Evolutionary conservation across 1,284 basidiomycete genomes (phyloP).

Genomic region (Ustilago sp.): DNA sequence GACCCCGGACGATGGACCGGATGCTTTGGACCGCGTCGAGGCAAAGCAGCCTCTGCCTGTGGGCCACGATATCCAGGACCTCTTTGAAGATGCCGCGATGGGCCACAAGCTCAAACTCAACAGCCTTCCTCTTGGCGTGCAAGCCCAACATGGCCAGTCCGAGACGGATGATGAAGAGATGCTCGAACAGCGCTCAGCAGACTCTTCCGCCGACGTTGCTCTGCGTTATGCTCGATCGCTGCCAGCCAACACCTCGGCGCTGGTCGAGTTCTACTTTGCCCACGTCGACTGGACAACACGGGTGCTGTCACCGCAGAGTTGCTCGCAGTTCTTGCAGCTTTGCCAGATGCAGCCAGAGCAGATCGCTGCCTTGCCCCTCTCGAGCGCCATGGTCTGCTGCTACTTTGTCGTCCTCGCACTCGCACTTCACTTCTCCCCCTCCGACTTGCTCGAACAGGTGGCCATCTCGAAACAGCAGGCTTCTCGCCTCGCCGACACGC

Average conservation of each 20-base stretch:
- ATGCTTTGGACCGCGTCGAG: slow-evolving; percentile 7
- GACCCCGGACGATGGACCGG: slow-evolving; percentile 16
- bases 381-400: slow-evolving; percentile 57
- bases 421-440: slow-evolving; percentile 59
- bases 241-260: slow-evolving; percentile 24
- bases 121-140: slow-evolving; percentile 28
- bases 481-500: slow-evolving; percentile 44
- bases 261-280: slow-evolving; percentile 63
- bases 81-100: slow-evolving; percentile 52
- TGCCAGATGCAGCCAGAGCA: slow-evolving; percentile 50
- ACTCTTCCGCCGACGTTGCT: slow-evolving; percentile 47
- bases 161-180: slow-evolving; percentile 48
- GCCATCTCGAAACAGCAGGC: slow-evolving; percentile 50
- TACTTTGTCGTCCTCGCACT: slow-evolving; percentile 64
- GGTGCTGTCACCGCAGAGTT: slow-evolving; percentile 35
- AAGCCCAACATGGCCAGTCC: slow-evolving; percentile 22
- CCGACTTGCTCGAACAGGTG: slow-evolving; percentile 32
- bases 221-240: slow-evolving; percentile 48
- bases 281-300: slow-evolving; percentile 63
- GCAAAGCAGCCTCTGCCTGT: slow-evolving; percentile 24
- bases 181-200: slow-evolving; percentile 46
- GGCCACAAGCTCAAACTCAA: slow-evolving; percentile 47
- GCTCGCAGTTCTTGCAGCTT: slow-evolving; percentile 28
- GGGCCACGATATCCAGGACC: slow-evolving; percentile 44
- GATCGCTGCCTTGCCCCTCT: slow-evolving; percentile 48